These are phyloP conservation scores for Lentinula boryana DNA, from an alignment of 768 basidiomycete species.

Conservation along the genomic window DNA sequence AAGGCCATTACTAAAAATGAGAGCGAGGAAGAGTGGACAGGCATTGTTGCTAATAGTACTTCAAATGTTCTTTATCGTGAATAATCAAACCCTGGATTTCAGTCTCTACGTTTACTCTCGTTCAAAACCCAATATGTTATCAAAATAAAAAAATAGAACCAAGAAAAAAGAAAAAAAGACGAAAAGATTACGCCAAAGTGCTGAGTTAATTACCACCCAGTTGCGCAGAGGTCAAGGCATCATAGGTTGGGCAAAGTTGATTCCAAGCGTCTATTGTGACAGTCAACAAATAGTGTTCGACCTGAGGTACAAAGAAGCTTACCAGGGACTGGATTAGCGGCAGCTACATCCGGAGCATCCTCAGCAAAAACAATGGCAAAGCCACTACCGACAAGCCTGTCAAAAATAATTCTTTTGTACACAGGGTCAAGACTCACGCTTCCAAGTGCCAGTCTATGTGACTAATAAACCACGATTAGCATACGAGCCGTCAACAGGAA, in stretches of 20 bases:
- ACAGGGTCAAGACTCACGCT: constrained; percentile 7
- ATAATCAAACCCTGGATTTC: too few species aligned
- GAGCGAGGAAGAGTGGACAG: background rate
- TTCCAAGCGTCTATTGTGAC: constrained; percentile 12
- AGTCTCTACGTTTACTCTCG: too few species aligned
- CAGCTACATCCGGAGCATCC: constrained; percentile 8
- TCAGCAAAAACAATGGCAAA: constrained; percentile 13
- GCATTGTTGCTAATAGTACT: background rate
- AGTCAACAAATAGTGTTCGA: background rate
- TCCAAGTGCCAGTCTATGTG: constrained; percentile 31
- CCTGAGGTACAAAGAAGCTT: background rate
- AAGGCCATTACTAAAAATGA: background rate
- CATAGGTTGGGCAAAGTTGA: constrained; percentile 18
- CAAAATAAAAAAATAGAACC: too few species aligned
- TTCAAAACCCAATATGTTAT: too few species aligned
- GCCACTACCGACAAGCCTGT: constrained; percentile 3
- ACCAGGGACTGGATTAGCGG: constrained; percentile 9
- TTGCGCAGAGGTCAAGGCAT: background rate
- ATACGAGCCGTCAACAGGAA: background rate
- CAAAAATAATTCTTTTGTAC: background rate
- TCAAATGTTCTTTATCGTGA: too few species aligned
- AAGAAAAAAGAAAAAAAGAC: too few species aligned
- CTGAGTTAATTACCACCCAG: background rate
- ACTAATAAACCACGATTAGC: background rate
- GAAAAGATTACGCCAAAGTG: too few species aligned